phyloP scores from a whole-genome alignment of 768 basidiomycete genomes.

The Mycena chlorophos region DNA sequence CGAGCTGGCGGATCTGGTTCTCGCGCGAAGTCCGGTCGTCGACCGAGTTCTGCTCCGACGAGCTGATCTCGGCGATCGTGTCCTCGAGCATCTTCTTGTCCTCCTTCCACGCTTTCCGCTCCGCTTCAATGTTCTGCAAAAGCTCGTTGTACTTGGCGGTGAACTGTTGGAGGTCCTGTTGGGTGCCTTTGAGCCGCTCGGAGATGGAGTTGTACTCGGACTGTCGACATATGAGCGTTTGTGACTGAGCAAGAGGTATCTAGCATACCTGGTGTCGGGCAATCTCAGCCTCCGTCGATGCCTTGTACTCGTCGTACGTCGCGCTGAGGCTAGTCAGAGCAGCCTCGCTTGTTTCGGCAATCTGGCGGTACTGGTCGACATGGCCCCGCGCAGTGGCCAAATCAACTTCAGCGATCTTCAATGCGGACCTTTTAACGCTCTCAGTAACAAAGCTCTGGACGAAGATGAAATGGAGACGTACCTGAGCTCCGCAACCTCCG shows the following conservation, averaged over 20 bases:
- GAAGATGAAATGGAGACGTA: slow-evolving; percentile 32
- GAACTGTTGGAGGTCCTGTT: slow-evolving; percentile 54
- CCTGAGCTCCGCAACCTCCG: slow-evolving; percentile 85
- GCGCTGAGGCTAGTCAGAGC: slow-evolving; percentile 67
- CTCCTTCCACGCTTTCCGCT: slow-evolving; percentile 67
- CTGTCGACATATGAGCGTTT: not conserved
- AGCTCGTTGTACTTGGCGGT: slow-evolving; percentile 54
- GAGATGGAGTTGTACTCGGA: slow-evolving; percentile 46
- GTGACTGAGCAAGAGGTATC: not conserved
- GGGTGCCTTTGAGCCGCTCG: slow-evolving; percentile 55
- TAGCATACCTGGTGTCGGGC: slow-evolving; percentile 63
- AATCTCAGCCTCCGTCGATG: slow-evolving; percentile 68
- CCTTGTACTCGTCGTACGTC: slow-evolving; percentile 80
- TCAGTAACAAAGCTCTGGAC: not conserved
- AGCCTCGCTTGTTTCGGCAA: slow-evolving; percentile 78
- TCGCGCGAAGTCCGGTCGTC: slow-evolving; percentile 64
- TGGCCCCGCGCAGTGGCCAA: slow-evolving; percentile 68
- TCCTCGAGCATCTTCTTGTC: slow-evolving; percentile 85
- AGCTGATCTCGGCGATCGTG: slow-evolving; percentile 77
- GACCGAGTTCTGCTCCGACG: slow-evolving; percentile 68
- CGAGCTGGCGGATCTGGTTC: slow-evolving; percentile 63
- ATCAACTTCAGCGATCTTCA: slow-evolving; percentile 80
- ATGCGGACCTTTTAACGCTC: slow-evolving; percentile 50
- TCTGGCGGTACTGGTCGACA: slow-evolving; percentile 83
- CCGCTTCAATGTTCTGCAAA: slow-evolving; percentile 65